Base-by-base conservation (phyloP, 129 eudicot species). In the Saposhnikovia divaricata region DNA sequence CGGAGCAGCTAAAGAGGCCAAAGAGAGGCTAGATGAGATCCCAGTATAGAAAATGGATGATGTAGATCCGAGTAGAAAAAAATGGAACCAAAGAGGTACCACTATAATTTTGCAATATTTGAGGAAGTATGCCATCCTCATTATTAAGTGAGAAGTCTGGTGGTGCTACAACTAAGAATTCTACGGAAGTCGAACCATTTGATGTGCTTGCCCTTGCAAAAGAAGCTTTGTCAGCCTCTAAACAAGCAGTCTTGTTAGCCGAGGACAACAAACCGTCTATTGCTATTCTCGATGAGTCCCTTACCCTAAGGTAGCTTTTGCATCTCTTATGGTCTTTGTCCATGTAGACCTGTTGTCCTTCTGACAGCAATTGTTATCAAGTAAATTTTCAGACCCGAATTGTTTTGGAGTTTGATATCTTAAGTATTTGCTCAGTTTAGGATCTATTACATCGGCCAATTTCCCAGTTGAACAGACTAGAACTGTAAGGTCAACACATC, bases 401-500 rank as follows among this genome's bases (percentile, higher is more conserved):
- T 74, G 61, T 38, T 76, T 43, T 11, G 57, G 71, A 80, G 85
- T 70, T 75, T 81, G 77, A 82, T 80, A 44, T 89, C 15, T 2
- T 19, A 7, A 59, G 44, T 28, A 47, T 13, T 77, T 83, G 38
- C 79, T 78, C 73, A 82, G 84, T 85, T 87, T 80, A n/a, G 81
- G 83, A 57, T 83, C 85, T 79, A 85, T 81, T 69, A 83, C 81
- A 59, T 81, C 83, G 73, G 23, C 51, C 44, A 78, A 51, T 80
- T 78, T 79, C 79, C 83, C 87, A 37, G 76, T 80, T 38, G 82
- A 81, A 80, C 84, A 84, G 75, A 86, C 71, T 78, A 90, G 79
- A 81, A 87, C 78, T 47, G 97, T 95, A 55, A 90, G 90, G 89
- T 95, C 98, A 82, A 88, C 97, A 42, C 93, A 97, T 46, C 91